Evolutionary conservation across 2,329 filamentous ascomycete genomes (phyloP).

Genomic region (Gaeumannomyces tritici): DNA sequence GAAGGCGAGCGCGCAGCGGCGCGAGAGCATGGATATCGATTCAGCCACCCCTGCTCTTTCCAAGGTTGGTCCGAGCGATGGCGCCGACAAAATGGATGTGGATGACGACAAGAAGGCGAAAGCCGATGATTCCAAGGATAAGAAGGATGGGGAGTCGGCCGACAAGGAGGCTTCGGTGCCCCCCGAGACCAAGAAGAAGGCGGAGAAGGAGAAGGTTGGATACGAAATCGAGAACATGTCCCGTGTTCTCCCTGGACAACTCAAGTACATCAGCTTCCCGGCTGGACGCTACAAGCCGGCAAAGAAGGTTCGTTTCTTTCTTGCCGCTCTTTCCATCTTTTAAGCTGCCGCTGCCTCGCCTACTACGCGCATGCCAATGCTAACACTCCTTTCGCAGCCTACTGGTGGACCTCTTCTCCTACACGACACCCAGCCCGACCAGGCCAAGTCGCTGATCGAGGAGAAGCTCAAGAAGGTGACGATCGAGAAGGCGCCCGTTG

Average conservation of each 20-base stretch:
- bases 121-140: conserved; percentile 45
- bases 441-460: conserved; percentile 74
- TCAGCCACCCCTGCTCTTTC: conserved; percentile 56
- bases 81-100: conserved; percentile 80
- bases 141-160: conserved; percentile 44
- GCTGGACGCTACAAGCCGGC: conserved; percentile 88
- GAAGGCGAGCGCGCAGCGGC: conserved; percentile 81
- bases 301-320: conserved; percentile 54
- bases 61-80: conserved; percentile 16
- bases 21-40: conserved; percentile 95
- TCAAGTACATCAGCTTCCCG: conserved; percentile 93
- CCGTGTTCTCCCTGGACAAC: conserved; percentile 79
- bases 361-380: background rate
- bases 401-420: conserved; percentile 92
- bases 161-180: conserved; percentile 47
- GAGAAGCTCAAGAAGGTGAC: conserved; percentile 82
- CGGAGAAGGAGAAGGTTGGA: conserved; percentile 91
- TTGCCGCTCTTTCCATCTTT: conserved; percentile 1
- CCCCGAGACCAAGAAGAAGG: conserved; percentile 71
- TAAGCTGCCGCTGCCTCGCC: background rate
- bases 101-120: conserved; percentile 53
- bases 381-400: conserved; percentile 43
- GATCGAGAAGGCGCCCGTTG: conserved; percentile 51
- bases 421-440: conserved; percentile 69
- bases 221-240: conserved; percentile 98